Evolutionary conservation across 768 basidiomycete genomes (phyloP), one percentile per base, ranked within the genome.

Genomic region (Tulasnella sp.): DNA sequence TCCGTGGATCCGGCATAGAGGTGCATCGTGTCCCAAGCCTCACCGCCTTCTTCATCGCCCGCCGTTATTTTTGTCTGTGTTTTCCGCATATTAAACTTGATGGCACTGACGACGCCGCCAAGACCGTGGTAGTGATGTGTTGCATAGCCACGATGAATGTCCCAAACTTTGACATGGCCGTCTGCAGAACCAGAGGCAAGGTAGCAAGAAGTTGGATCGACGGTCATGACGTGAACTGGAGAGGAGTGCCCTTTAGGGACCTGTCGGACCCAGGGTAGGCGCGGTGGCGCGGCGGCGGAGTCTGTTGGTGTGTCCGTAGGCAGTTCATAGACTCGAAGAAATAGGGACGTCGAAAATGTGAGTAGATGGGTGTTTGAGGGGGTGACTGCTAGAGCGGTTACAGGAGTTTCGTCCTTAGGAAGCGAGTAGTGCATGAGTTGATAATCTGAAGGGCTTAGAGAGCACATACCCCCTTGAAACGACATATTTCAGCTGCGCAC

Each of bases 41-140:
- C 43, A 8, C 27, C 59, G 21, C 62, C 71, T 73, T 51, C 72
- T 63, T 19, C 63, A 69, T 53, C 72, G 72, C 37, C 63, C 68
- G 27, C 75, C 70, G 29, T 56, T 32, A 71, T 72, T 6, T 79
- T 77, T 2, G 75, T 72, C 60, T 84, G 77, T 59, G 74, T 77
- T 21, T 57, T 45, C 4, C 17, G 15, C 63, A 84, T 87, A 67
- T 83, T 85, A 71, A 93, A 99, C 23, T 77, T 72, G 59, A 98
- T 72, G 14, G 94, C 92, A 62, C 86, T 88, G 67, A 99, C 84
- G 59, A 96, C 88, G n/a, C 96, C 96, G 4, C 93, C 96, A 66
- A 98, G 96, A 2, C 93, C 94, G 65, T 86, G 86, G 75, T 94
- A 91, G 11, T 92, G 77, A 68, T 99, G 96, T 0, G 96, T 99